phyloP scores from a whole-genome alignment of 805 yeast species.

The Candida tallmaniae region DNA sequence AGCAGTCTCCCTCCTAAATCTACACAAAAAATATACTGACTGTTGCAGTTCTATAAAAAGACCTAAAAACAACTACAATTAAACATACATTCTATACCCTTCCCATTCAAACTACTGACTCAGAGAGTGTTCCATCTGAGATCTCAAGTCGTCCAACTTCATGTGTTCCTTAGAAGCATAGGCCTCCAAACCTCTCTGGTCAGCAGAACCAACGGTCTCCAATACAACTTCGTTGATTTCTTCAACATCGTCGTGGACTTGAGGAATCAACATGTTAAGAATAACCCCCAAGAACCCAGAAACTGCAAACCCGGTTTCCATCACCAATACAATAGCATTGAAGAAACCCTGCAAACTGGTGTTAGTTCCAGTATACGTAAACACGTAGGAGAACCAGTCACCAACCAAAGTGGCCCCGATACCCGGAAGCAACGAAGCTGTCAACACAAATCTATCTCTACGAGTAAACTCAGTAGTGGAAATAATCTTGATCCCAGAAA shows the following conservation, averaged over 20 bases:
- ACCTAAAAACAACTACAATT: too few species aligned
- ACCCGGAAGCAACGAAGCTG: conserved; percentile 63
- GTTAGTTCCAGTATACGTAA: conserved; percentile 64
- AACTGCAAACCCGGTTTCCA: conserved; percentile 71
- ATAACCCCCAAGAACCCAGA: conserved; percentile 63
- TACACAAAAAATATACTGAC: too few species aligned
- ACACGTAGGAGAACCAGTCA: conserved; percentile 59
- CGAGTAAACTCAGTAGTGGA: conserved; percentile 59
- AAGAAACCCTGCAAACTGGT: conserved; percentile 53
- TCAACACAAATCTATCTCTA: conserved; percentile 68
- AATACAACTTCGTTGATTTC: conserved; percentile 43
- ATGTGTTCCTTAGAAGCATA: conserved; percentile 29
- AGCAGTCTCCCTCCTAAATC: too few species aligned
- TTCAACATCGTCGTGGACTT: conserved; percentile 47
- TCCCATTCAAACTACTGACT: too few species aligned
- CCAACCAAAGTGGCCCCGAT: conserved; percentile 63
- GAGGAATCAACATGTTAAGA: conserved; percentile 59
- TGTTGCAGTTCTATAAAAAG: too few species aligned
- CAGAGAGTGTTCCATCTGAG: too few species aligned
- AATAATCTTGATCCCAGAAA: conserved; percentile 67
- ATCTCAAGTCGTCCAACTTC: conserved; percentile 22
- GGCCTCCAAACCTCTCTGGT: conserved; percentile 28
- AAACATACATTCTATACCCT: too few species aligned
- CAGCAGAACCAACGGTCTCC: conserved; percentile 39
- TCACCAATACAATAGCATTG: conserved; percentile 62